Evolutionary conservation across 192 early-diverging fungal genomes (phyloP).

Genomic region (Backusella sp.): DNA sequence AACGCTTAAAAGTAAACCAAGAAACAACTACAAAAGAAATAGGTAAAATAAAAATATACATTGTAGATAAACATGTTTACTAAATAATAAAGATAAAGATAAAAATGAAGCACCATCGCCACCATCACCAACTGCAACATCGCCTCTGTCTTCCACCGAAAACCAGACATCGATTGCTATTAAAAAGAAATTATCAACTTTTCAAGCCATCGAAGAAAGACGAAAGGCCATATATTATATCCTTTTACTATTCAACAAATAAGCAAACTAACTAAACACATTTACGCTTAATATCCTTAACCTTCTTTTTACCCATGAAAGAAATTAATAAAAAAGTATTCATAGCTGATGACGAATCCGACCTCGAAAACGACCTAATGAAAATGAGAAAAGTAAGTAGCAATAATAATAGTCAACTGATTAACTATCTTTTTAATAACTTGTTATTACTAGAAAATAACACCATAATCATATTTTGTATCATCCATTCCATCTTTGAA

Average conservation of each 20-base stretch:
- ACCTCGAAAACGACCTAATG: neutral
- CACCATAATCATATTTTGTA: neutral
- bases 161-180: neutral
- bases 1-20: neutral
- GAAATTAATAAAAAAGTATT: neutral
- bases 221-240: neutral
- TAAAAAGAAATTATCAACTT: neutral
- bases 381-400: constrained; percentile 2
- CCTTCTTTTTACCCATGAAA: constrained; percentile 6
- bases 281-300: neutral
- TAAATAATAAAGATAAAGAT: neutral
- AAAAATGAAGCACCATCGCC: neutral
- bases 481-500: neutral
- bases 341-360: neutral
- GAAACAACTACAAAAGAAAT: neutral
- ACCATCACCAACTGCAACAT: neutral
- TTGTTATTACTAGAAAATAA: neutral
- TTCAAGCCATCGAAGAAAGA: neutral
- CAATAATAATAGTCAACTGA: neutral
- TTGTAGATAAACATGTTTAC: neutral
- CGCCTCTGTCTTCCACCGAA: neutral
- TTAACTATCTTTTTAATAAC: neutral
- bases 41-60: neutral
- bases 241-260: neutral
- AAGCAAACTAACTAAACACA: neutral